Evolutionary conservation across 2,329 filamentous ascomycete species (phyloP).

Genomic region (Fusarium algeriense): DNA sequence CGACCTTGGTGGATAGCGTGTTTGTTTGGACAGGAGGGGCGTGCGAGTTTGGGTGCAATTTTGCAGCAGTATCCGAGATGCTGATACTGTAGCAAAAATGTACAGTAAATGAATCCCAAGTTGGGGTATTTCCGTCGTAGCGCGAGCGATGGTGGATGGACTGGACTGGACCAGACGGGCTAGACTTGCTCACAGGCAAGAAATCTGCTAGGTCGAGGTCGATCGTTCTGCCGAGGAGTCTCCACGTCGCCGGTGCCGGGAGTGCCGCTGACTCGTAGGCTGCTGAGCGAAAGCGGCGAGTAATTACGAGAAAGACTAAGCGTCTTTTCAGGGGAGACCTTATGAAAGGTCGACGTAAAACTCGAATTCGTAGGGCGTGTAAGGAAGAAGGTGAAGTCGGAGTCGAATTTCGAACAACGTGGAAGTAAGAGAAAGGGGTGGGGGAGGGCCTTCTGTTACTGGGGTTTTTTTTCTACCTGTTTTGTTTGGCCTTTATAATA

Average conservation of each 20-base stretch:
- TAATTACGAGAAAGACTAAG: constrained; percentile 43
- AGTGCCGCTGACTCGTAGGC: constrained; percentile 51
- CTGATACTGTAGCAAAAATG: constrained; percentile 1
- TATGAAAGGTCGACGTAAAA: constrained; percentile 12
- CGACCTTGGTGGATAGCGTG: constrained; percentile 47
- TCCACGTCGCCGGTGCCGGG: constrained; percentile 50
- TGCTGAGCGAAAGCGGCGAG: constrained; percentile 47
- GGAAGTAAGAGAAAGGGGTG: neutral
- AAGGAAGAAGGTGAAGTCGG: constrained; percentile 24
- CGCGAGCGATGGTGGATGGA: constrained; percentile 40
- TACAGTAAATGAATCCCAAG: constrained; percentile 36
- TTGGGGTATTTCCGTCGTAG: constrained; percentile 53
- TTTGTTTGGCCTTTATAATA: neutral
- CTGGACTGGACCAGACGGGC: constrained; percentile 16
- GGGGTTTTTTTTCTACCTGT: neutral
- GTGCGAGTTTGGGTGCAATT: constrained; percentile 40
- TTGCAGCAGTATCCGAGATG: neutral
- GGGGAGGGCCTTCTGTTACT: neutral
- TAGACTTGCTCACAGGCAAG: constrained; percentile 42
- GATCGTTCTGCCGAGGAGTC: constrained; percentile 48
- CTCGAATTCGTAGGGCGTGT: constrained; percentile 20
- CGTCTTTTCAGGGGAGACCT: constrained; percentile 18
- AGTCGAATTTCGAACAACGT: neutral
- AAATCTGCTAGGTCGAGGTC: constrained; percentile 42
- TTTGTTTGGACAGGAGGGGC: constrained; percentile 39